Conservation (phyloP, 2,329 filamentous ascomycete genomes). For the Chaetoscypha palmicola region DNA sequence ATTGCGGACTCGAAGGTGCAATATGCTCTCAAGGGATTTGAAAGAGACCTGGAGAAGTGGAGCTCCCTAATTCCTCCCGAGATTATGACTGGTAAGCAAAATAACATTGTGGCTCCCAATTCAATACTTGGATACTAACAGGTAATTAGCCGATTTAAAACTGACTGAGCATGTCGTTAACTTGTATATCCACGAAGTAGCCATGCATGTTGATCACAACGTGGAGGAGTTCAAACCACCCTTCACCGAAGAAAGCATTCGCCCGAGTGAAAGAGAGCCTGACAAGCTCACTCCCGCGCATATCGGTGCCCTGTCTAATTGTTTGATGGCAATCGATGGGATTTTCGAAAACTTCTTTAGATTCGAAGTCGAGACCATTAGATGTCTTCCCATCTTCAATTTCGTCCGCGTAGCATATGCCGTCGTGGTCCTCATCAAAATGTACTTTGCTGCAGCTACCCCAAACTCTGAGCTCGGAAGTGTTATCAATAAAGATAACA, state of each 20-base stretch:
- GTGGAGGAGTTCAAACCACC: conserved; percentile 42
- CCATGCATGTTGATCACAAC: conserved; percentile 49
- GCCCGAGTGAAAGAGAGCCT: conserved; percentile 11
- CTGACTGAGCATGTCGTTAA: conserved; percentile 47
- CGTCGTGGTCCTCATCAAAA: conserved; percentile 51
- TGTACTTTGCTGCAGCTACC: conserved; percentile 53
- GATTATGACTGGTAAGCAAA: conserved; percentile 25
- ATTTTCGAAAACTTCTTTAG: conserved; percentile 45
- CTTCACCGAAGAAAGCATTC: conserved; percentile 28
- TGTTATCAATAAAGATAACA: conserved; percentile 59
- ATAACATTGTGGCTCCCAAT: not conserved
- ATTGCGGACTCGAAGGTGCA: conserved; percentile 49
- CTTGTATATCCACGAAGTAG: conserved; percentile 53
- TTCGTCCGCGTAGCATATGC: conserved; percentile 50
- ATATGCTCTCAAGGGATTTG: conserved; percentile 46
- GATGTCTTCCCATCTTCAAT: conserved; percentile 42
- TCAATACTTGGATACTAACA: conserved; percentile 9
- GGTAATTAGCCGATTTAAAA: conserved; percentile 36
- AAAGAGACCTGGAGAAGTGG: conserved; percentile 45
- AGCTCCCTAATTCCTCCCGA: conserved; percentile 36
- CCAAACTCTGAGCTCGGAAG: conserved; percentile 61
- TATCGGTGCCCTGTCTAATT: conserved; percentile 45
- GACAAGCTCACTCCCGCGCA: conserved; percentile 33
- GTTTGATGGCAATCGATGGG: conserved; percentile 45
- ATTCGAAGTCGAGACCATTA: conserved; percentile 40